A percentile compares a stretch with the other conserved stretches of the same genome.
phyloP scores from a whole-genome alignment of 2,329 filamentous ascomycete genomes.

The Fusarium citri region DNA sequence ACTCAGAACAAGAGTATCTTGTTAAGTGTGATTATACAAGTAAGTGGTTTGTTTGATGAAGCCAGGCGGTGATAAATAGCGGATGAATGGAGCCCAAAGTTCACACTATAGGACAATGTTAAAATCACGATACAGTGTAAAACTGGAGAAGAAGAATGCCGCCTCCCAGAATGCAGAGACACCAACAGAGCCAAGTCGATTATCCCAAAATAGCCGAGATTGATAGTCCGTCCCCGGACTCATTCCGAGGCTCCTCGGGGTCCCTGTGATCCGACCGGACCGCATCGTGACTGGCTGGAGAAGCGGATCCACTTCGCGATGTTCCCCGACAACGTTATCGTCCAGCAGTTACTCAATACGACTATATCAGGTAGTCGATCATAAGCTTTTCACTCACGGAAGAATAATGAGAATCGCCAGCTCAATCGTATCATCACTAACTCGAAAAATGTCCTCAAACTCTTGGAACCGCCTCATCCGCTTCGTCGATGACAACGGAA shows the following conservation, averaged over 20 bases:
- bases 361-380: conserved; percentile 10
- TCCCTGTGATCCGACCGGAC: conserved; percentile 39
- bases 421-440: conserved; percentile 5
- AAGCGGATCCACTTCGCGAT: not conserved
- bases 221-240: not conserved
- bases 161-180: not conserved
- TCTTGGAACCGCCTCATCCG: conserved; percentile 51
- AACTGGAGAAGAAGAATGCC: not conserved
- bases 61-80: not conserved
- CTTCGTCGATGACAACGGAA: conserved; percentile 50
- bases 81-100: not conserved
- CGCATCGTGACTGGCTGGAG: conserved; percentile 30
- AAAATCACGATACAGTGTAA: not conserved
- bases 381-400: not conserved
- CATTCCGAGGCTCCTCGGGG: not conserved
- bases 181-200: not conserved
- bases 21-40: too few species aligned
- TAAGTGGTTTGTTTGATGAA: not conserved
- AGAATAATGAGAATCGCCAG: conserved; percentile 2
- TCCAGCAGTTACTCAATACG: not conserved
- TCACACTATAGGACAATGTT: not conserved
- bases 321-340: not conserved
- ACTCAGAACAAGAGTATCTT: too few species aligned
- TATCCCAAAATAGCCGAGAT: conserved; percentile 3
- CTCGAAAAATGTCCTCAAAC: conserved; percentile 39